Conservation (phyloP, 495 filamentous ascomycete genomes). For the Penicillium alfredii region DNA sequence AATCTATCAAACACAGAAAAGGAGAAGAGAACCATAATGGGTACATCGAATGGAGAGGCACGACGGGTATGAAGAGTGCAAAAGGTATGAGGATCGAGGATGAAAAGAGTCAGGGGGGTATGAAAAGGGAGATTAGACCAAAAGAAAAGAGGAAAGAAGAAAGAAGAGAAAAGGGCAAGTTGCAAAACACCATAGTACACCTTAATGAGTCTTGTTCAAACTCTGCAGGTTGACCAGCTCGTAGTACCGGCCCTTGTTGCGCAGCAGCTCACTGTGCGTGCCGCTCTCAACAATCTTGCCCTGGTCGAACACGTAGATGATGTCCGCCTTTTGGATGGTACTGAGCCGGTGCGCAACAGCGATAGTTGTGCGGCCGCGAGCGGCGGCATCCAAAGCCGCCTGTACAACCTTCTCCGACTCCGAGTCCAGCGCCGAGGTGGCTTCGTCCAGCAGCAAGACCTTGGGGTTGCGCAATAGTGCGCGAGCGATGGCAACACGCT, state of each 20-base stretch:
- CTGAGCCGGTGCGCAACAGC: slow-evolving; percentile 73
- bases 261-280: slow-evolving; percentile 62
- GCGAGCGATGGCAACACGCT: slow-evolving; percentile 71
- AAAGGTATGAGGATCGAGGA: not conserved
- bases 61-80: not conserved
- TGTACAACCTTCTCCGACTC: slow-evolving; percentile 82
- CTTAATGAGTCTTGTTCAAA: slow-evolving; percentile 53
- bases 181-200: slow-evolving; percentile 3
- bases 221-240: slow-evolving; percentile 78
- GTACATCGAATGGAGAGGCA: not conserved
- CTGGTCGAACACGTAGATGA: slow-evolving; percentile 79
- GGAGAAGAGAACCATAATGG: not conserved
- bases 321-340: slow-evolving; percentile 76
- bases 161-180: slow-evolving; percentile 1
- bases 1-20: not conserved
- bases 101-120: slow-evolving; percentile 1
- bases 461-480: slow-evolving; percentile 67
- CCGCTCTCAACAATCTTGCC: slow-evolving; percentile 69
- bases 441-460: slow-evolving; percentile 73
- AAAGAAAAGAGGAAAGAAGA: not conserved
- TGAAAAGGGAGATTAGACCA: not conserved
- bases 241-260: slow-evolving; percentile 61
- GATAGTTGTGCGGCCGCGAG: slow-evolving; percentile 69
- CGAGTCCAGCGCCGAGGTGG: slow-evolving; percentile 74
- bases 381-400: slow-evolving; percentile 67